Percentiles rank a stretch among this genome's conserved stretches.
Conservation (phyloP, 768 basidiomycete species). For the Suillus alpinus region DNA sequence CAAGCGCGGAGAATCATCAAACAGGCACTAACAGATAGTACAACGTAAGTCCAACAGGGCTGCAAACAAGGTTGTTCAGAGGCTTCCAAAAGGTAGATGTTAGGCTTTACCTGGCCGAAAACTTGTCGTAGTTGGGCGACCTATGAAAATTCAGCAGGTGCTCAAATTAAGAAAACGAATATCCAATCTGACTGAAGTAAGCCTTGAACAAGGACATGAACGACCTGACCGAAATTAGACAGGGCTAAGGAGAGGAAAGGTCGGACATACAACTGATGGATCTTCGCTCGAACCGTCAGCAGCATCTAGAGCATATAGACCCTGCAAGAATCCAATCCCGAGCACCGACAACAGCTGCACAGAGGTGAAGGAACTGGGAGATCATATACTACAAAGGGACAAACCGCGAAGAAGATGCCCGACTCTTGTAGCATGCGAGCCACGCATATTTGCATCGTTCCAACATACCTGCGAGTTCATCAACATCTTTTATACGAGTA, state of each 20-base stretch:
- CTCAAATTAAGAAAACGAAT: conserved; percentile 5
- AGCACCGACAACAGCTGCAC: conserved; percentile 75
- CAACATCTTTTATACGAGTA: background rate
- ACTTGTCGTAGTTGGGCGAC: conserved; percentile 66
- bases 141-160: conserved; percentile 29
- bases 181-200: conserved; percentile 61
- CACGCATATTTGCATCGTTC: conserved; percentile 92
- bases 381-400: conserved; percentile 15
- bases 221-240: conserved; percentile 40
- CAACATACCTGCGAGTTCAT: conserved; percentile 59
- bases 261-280: conserved; percentile 40
- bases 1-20: conserved; percentile 1
- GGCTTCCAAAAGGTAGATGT: background rate
- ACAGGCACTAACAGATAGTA: conserved; percentile 68
- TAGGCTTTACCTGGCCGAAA: conserved; percentile 41
- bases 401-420: conserved; percentile 85
- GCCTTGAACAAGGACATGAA: conserved; percentile 75
- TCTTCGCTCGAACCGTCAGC: conserved; percentile 76
- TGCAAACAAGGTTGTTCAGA: conserved; percentile 19
- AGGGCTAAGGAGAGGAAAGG: background rate
- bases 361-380: background rate
- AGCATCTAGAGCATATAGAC: conserved; percentile 85
- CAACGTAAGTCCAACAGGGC: conserved; percentile 59
- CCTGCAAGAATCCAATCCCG: conserved; percentile 81
- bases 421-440: conserved; percentile 93